Evolutionary conservation across 495 filamentous ascomycete species (phyloP), one percentile per base, ranked within the genome.

Genomic region (Endocarpon pusillum): DNA sequence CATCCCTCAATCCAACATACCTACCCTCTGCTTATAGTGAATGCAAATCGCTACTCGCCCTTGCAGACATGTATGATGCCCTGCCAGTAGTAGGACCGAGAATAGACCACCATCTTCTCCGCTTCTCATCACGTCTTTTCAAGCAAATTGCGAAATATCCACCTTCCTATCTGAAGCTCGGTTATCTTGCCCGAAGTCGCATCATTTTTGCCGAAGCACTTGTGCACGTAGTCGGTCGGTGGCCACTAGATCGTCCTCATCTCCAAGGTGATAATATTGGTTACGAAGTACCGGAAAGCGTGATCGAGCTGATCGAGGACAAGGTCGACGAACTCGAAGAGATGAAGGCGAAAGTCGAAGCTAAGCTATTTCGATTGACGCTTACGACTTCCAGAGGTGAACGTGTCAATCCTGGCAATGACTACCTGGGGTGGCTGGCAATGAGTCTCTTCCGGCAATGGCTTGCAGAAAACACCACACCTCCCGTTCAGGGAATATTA

Each of bases 61-160:
- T 93, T 22, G 85, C 81, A 5, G 85, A 93, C 49, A 80, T 86
- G 62, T 93, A 93, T 58, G 85, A 94, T 52, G 82, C 85, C 3
- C 65, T 93, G 6, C 62, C 73, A 14, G 81, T 93, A 11, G 81
- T 92, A 11, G 85, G 85, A 0, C 79, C 81, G 1, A 71, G 85
- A n/a, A 75, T 92, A 7, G 84, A 94, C 46, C 82, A 94, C 58
- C 84, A 94, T 51, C 59, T 94, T 3, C 62, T 94, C 1, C 82
- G 85, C 36, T 94, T 93, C 53, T 81, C 85, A 39, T 78, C 75
- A 19, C 67, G 81, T 11, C 66, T 94, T 0, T 92, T 82, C 73
- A 87, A 87, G 49, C 84, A 94, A 46, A 89, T 93, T 37, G 81
- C 83, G 23, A 92, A 91, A 52, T 93, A 93, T 49, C 85, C 85